These are phyloP conservation scores for Epichloe baconii DNA, from an alignment of 2,329 filamentous ascomycete species.

Conservation along the genomic window DNA sequence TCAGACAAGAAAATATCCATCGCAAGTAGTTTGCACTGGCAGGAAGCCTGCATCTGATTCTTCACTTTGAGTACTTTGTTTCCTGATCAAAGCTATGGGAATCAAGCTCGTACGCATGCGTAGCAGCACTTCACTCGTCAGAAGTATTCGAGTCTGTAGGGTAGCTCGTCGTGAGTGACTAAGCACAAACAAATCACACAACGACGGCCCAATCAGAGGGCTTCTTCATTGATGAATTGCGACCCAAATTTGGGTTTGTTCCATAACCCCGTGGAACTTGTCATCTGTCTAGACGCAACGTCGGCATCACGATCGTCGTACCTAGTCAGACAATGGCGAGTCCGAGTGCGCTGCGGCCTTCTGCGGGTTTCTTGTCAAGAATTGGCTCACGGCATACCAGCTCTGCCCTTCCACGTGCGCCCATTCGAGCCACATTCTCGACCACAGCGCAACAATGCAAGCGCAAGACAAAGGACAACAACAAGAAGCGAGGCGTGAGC, in stretches of 20 bases:
- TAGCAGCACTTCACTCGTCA: no score
- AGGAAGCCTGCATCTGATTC: no score
- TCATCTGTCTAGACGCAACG: background rate
- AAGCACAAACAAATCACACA: background rate
- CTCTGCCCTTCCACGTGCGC: constrained; percentile 5
- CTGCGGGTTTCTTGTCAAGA: constrained; percentile 12
- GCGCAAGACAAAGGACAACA: constrained; percentile 55
- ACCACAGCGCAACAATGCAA: constrained; percentile 38
- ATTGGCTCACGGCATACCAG: constrained; percentile 3
- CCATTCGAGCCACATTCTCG: constrained; percentile 30
- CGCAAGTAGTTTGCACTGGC: no score
- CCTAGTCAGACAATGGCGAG: constrained; percentile 16
- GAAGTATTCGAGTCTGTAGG: background rate
- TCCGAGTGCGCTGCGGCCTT: constrained; percentile 15
- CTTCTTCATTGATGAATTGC: background rate
- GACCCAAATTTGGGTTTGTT: constrained; percentile 1
- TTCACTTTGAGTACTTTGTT: no score
- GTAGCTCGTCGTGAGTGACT: background rate
- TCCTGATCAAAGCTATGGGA: no score
- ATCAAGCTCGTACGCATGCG: no score
- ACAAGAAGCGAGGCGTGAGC: constrained; percentile 68
- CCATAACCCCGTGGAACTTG: background rate
- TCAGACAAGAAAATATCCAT: no score
- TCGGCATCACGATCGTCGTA: background rate
- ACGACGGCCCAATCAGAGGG: constrained; percentile 1